phyloP scores from a whole-genome alignment of 768 basidiomycete genomes.

The Boletus vinaceobasis region DNA sequence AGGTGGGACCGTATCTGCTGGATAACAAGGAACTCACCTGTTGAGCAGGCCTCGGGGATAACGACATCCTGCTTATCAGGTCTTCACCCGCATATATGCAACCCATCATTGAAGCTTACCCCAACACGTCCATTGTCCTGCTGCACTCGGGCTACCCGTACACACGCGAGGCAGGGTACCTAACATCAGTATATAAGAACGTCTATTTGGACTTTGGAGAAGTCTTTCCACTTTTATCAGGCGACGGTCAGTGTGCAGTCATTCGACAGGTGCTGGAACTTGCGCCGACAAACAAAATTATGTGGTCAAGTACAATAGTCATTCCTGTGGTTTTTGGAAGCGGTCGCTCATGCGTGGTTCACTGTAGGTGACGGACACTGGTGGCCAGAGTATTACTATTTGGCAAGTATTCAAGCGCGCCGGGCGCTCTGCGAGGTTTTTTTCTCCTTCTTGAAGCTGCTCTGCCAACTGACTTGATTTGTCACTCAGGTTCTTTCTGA shows the following conservation, averaged over 20 bases:
- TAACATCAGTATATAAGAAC: slow-evolving; percentile 67
- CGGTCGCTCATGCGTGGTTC: neutral
- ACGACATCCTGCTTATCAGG: slow-evolving; percentile 55
- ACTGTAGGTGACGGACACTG: slow-evolving; percentile 29
- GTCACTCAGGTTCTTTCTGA: slow-evolving; percentile 52
- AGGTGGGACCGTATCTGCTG: slow-evolving; percentile 24
- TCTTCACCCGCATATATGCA: slow-evolving; percentile 69
- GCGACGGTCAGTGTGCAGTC: slow-evolving; percentile 56
- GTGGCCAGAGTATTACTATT: slow-evolving; percentile 78
- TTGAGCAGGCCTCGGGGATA: slow-evolving; percentile 58
- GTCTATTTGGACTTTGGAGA: slow-evolving; percentile 81
- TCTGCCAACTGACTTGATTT: slow-evolving; percentile 54
- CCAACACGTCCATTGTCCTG: slow-evolving; percentile 59
- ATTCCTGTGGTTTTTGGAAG: no score
- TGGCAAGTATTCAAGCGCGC: slow-evolving; percentile 63
- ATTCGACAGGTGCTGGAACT: slow-evolving; percentile 67
- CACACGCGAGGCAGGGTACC: slow-evolving; percentile 74
- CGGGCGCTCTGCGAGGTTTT: slow-evolving; percentile 56
- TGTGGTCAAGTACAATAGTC: slow-evolving; percentile 68
- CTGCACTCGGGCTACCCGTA: slow-evolving; percentile 79
- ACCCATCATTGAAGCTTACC: slow-evolving; percentile 60
- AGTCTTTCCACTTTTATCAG: slow-evolving; percentile 67
- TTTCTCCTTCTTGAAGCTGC: neutral
- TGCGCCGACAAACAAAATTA: slow-evolving; percentile 70
- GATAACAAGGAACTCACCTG: neutral